Evolutionary conservation across 2,329 filamentous ascomycete species (phyloP).

Genomic region (Fusarium marasasianum): DNA sequence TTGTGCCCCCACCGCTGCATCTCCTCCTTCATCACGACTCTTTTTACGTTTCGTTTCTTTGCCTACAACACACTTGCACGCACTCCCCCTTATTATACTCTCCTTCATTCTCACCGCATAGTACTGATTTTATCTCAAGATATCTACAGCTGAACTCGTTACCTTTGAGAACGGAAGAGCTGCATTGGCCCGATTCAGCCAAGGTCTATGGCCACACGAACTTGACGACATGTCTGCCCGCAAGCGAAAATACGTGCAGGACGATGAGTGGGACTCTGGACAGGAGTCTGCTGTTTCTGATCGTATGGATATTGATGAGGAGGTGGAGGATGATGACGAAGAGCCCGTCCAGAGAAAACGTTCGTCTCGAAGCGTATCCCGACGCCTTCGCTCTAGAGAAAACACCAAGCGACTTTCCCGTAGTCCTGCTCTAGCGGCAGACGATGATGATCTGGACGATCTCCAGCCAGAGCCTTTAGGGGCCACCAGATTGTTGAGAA

Average conservation of each 20-base stretch:
- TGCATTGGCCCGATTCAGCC: conserved; percentile 41
- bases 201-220: conserved; percentile 11
- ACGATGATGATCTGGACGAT: conserved; percentile 35
- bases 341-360: conserved; percentile 11
- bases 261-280: conserved; percentile 45
- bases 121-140: conserved; percentile 41
- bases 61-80: background rate
- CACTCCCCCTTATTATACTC: background rate
- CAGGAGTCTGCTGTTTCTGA: conserved; percentile 37
- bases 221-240: conserved; percentile 32
- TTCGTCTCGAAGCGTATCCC: conserved; percentile 10
- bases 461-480: conserved; percentile 6
- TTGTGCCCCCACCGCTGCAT: conserved; percentile 13
- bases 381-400: conserved; percentile 42
- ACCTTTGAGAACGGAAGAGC: conserved; percentile 46
- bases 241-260: conserved; percentile 46
- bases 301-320: conserved; percentile 43
- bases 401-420: conserved; percentile 32
- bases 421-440: conserved; percentile 18
- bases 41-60: background rate
- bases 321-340: conserved; percentile 36
- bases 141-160: conserved; percentile 45
- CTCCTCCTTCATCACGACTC: conserved; percentile 1
- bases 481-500: conserved; percentile 37
- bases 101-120: background rate